phyloP scores from a whole-genome alignment of 2,329 filamentous ascomycete genomes.

The Rutstroemia sydowiana region DNA sequence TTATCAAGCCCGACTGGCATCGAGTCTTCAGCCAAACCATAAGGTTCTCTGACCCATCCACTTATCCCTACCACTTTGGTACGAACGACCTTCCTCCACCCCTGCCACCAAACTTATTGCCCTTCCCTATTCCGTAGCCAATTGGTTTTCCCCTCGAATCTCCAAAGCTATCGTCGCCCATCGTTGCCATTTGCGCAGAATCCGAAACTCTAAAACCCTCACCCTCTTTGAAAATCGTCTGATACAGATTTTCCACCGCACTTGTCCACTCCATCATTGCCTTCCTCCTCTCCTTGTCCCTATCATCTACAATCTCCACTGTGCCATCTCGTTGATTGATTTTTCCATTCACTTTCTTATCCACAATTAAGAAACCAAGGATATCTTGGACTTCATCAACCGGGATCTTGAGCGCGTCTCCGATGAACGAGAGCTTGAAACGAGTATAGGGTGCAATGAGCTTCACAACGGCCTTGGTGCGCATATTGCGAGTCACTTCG shows the following conservation, averaged over 20 bases:
- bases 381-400: conserved; percentile 89
- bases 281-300: conserved; percentile 65
- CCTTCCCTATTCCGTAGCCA: not conserved
- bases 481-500: conserved; percentile 96
- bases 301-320: conserved; percentile 69
- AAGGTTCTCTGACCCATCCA: too few species aligned
- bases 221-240: conserved; percentile 66
- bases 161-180: too few species aligned
- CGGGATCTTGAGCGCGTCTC: conserved; percentile 78
- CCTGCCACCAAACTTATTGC: not conserved
- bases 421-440: conserved; percentile 83
- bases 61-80: too few species aligned
- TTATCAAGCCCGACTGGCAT: too few species aligned
- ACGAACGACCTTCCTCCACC: too few species aligned
- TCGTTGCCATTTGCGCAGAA: conserved; percentile 15
- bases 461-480: conserved; percentile 89
- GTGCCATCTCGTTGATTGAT: conserved; percentile 85
- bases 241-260: conserved; percentile 63
- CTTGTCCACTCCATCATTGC: conserved; percentile 67
- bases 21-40: too few species aligned
- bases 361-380: conserved; percentile 86
- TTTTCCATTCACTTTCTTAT: conserved; percentile 76
- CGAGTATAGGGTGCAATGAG: conserved; percentile 91
- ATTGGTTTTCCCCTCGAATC: too few species aligned
- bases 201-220: conserved; percentile 52